Evolutionary conservation across 306 rosid species (phyloP), one percentile per base, ranked within the genome.

Genomic region (Cucurbita argyrosperma): DNA sequence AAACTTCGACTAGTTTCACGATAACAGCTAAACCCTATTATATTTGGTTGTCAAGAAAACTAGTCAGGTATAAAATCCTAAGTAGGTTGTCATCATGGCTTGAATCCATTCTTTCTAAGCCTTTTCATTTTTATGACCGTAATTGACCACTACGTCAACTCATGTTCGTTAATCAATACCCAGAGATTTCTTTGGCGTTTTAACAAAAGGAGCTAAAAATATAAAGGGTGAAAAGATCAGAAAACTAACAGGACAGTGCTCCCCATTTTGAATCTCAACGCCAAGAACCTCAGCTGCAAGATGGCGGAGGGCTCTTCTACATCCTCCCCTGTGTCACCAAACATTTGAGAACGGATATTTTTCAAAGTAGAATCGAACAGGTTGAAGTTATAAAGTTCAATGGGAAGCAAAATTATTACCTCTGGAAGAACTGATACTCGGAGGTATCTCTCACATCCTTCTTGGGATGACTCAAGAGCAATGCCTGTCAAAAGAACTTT

Each of bases 391-490:
- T 49, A 54, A 38, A 46, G 19, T 69, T 45, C 7, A 67, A 45
- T 45, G 54, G 55, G 40, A 66, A 77, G 64, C 58, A 6, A 39
- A 54, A 65, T 45, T 8, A 35, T 56, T 72, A 94, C 97, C 75
- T 81, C 76, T 81, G 89, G 83, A 89, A 89, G 54, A 90, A 92
- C 60, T 83, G 88, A 72, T 91, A 91, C 77, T 91, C 92, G 0
- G 90, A 89, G 23, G 99, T 89, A 64, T 94, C 99, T 5, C 96
- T 85, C 45, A 84, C 50, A 53, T 94, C 91, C 81, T 78, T 83
- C 89, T 87, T 94, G 35, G 95, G 96, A 84, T 94, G 97, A 83
- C 97, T 89, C 82, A 94, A 79, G 46, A 94, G 84, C 70, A 94
- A 87, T 30, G 84, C 97, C 96, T 91, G 87, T 75, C 79, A 72